Evolutionary conservation across 2,329 filamentous ascomycete species (phyloP), one percentile per base, ranked within the genome.

Genomic region (Fonsecaea nubica): DNA sequence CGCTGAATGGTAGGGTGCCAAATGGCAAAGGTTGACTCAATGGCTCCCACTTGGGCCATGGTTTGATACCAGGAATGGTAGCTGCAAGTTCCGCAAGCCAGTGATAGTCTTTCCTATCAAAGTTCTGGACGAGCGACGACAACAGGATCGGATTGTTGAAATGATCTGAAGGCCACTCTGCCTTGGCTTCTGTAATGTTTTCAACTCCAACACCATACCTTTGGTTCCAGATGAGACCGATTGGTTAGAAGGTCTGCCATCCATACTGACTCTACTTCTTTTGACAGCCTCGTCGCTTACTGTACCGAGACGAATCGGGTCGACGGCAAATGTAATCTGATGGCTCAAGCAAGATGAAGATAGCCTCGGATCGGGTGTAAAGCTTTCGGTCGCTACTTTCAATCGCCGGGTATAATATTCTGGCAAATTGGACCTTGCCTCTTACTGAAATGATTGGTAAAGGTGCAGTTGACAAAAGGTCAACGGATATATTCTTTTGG

Each of bases 31-130:
- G 35, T 45, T 48, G 12, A 42, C 25, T 40, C 12, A 45, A 21
- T 12, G 38, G 18, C 3, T 58, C 36, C 36, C 38, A 48, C 6
- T 45, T 12, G n/a, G 21, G 38, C 36, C 56, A 48, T 42, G 25
- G 38, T 10, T 45, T 5, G 12, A 58, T 25, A 21, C 10, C 38
- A 42, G 38, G 25, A 21, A 58, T 15, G 25, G 36, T 32, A n/a
- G 18, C 56, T 58, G 36, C 12, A 15, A 45, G 21, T 45, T 33
- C 36, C n/a, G 38, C 56, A 8, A 48, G 18, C 25, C 21, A 15
- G 25, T 4, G 4, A n/a, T 45, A 58, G 38, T 48, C 25, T 48
- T 48, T 58, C 35, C 56, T 58, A 13, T 58, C 38, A 3, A 58
- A 58, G n/a, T 2, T 42, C 8, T 18, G 55, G 36, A 58, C 55